Evolutionary conservation across 441 rosid species (phyloP), one percentile per base, ranked within the genome.

Genomic region (Geranium incanum): DNA sequence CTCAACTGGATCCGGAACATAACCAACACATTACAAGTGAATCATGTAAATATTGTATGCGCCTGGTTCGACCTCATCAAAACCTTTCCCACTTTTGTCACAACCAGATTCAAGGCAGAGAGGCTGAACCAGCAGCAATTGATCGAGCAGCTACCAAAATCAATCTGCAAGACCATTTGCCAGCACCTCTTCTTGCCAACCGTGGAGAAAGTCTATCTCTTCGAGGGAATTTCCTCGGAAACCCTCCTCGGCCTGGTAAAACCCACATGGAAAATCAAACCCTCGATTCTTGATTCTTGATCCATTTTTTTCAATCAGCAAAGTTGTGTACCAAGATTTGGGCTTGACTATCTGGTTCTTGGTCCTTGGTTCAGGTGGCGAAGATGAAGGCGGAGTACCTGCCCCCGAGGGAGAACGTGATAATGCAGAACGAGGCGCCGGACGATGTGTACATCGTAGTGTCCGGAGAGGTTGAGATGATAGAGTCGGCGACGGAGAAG

Each of bases 391-490:
- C 91, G 9, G 94, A 88, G 82, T 88, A 88, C 75, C 74, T 87
- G 69, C 94, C 94, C 1, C 91, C 94, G 15, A 81, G 82, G 77
- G 91, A 87, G 72, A 91, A 88, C 73, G 91, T 88, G 8, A 73
- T 84, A 8, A 80, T 85, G 84, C 87, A 85, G 41, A 87, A 84
- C 62, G 89, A 89, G 74, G 70, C 86, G 0, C 84, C 94, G 0
- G 91, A 89, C 3, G 91, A 89, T 81, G 94, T 87, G 59, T 86
- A 89, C 74, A 80, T 87, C 45, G 79, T 89, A 1, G 88, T 85
- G 12, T 85, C 94, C 0, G 94, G 91, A 45, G 91, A 87, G 78
- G 88, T 85, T 1, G 89, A 83, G 66, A 83, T 88, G 37, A 82
- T 88, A 0, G 86, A 87, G 43, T 78, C 81, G 6, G 87, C 87